Percentiles rank a stretch among this genome's conserved stretches.
Conservation (phyloP, 2,329 filamentous ascomycete species). For the Trichoderma sp. region DNA sequence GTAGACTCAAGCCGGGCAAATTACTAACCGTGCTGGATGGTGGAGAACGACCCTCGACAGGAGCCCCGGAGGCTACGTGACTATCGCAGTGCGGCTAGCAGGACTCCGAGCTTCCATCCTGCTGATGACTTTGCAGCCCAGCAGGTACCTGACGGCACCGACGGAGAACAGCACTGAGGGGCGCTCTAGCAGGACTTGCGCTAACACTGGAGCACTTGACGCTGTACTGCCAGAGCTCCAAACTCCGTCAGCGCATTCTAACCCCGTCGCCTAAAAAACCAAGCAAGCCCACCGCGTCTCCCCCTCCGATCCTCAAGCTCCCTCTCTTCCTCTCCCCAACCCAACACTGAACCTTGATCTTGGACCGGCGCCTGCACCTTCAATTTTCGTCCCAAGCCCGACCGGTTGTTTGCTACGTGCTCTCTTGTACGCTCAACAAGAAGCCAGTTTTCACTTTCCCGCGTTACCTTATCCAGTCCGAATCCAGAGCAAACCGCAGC, state of each 20-base stretch:
- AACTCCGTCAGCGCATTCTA: constrained; percentile 17
- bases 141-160: constrained; percentile 7
- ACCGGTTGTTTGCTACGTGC: background rate
- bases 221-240: constrained; percentile 7
- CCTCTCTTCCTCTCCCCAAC: constrained; percentile 4
- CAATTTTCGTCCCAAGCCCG: background rate
- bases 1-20: constrained; percentile 8
- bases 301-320: constrained; percentile 7
- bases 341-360: constrained; percentile 6
- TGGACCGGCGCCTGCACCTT: background rate
- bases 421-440: background rate
- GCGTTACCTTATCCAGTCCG: background rate
- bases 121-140: constrained; percentile 9
- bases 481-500: constrained; percentile 17
- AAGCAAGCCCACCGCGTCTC: constrained; percentile 14
- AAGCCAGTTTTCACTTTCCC: background rate
- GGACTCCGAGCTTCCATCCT: background rate
- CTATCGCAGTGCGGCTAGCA: background rate
- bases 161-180: constrained; percentile 2
- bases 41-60: background rate
- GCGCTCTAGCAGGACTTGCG: constrained; percentile 9
- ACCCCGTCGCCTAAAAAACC: constrained; percentile 18
- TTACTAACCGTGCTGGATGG: background rate
- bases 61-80: background rate
- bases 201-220: background rate